Percentiles rank a stretch among this genome's conserved stretches.
These are phyloP conservation scores for Sordaria brevicollis DNA, from an alignment of 495 filamentous ascomycete species.

Conservation along the genomic window DNA sequence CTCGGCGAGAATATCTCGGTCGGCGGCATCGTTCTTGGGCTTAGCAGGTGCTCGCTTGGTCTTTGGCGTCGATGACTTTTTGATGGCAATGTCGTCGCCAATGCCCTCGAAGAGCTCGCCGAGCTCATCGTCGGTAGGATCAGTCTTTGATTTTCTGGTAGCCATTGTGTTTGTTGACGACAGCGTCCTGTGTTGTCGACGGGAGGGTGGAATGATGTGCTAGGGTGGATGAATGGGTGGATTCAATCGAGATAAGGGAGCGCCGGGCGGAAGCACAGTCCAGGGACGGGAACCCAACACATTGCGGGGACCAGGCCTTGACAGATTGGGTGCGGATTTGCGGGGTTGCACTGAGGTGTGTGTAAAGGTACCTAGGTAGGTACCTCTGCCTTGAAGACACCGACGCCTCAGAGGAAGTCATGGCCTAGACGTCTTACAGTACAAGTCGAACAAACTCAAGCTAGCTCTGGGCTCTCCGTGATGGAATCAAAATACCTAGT, in stretches of 20 bases:
- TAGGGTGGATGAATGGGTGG: neutral
- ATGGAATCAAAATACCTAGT: no score
- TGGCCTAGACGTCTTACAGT: no score
- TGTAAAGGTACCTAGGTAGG: neutral
- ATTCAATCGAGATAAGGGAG: neutral
- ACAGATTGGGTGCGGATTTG: neutral
- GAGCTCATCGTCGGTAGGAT: constrained; percentile 68
- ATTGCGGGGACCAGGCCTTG: neutral
- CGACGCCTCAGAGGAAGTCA: no score
- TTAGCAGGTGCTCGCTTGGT: constrained; percentile 27
- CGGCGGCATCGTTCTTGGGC: constrained; percentile 34
- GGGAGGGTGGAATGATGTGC: neutral
- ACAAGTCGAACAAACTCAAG: no score
- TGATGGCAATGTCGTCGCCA: constrained; percentile 36
- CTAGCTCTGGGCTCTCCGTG: no score
- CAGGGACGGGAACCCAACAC: neutral
- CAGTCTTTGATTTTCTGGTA: constrained; percentile 32
- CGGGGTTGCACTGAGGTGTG: neutral
- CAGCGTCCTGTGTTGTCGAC: neutral
- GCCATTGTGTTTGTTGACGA: constrained; percentile 23
- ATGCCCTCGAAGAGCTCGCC: constrained; percentile 73
- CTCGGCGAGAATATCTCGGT: constrained; percentile 72
- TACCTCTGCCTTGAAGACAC: neutral
- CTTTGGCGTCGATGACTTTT: constrained; percentile 41
- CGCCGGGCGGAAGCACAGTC: neutral